phyloP scores from a whole-genome alignment of 2,329 filamentous ascomycete genomes.

The Fusarium sp. region DNA sequence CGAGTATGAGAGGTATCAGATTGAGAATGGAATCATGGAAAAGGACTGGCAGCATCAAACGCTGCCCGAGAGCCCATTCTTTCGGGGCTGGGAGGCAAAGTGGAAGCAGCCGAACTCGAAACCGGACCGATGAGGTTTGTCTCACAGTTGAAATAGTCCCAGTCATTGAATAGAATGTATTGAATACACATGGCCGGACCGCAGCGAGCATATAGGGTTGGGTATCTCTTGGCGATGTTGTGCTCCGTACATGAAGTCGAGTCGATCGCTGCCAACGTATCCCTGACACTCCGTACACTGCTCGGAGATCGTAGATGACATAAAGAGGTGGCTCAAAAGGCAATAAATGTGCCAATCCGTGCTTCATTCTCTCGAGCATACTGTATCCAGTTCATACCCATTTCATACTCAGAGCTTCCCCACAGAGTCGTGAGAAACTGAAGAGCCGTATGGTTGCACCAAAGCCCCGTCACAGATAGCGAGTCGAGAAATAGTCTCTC shows the following conservation, averaged over 20 bases:
- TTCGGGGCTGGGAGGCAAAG: slow-evolving; percentile 71
- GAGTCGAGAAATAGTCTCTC: slow-evolving; percentile 5
- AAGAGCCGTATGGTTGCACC: slow-evolving; percentile 18
- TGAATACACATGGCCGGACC: neutral
- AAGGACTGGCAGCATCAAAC: slow-evolving; percentile 74
- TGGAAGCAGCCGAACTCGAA: neutral
- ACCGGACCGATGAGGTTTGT: neutral
- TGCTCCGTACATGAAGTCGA: neutral
- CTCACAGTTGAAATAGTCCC: neutral
- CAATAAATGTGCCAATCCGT: slow-evolving; percentile 8
- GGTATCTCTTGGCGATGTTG: neutral
- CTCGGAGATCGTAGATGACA: neutral
- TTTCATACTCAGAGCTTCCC: neutral
- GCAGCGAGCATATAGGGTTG: neutral
- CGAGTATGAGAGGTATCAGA: slow-evolving; percentile 73
- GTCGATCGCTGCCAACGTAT: neutral
- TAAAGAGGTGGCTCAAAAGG: neutral
- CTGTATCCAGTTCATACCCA: slow-evolving; percentile 4
- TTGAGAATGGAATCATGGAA: slow-evolving; percentile 67
- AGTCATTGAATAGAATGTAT: neutral
- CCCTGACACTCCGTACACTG: neutral
- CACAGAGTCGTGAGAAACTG: slow-evolving; percentile 11
- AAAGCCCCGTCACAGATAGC: slow-evolving; percentile 7
- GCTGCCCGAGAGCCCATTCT: slow-evolving; percentile 80
- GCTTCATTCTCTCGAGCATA: slow-evolving; percentile 14